Percentiles rank a stretch among this genome's conserved stretches.
phyloP scores from a whole-genome alignment of 352 stramenopile species.

The Aphanomyces stellatus region DNA sequence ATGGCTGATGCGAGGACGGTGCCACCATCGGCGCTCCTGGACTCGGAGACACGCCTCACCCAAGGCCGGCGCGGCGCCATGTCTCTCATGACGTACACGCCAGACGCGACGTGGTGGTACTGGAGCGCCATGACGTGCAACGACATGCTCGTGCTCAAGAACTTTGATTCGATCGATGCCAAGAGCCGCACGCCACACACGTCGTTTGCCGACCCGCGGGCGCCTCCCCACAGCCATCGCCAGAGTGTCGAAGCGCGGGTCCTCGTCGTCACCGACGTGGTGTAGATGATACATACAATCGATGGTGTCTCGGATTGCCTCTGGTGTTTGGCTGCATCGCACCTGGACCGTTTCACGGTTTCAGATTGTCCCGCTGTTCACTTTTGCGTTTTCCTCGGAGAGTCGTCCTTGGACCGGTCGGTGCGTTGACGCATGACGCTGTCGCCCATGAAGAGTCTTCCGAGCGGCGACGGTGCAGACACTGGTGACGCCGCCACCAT shows the following conservation, averaged over 20 bases:
- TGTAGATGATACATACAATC: not conserved
- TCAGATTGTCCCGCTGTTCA: too few relatives aligned
- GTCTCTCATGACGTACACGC: not conserved
- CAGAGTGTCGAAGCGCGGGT: slow-evolving; percentile 17
- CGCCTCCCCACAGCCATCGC: not conserved
- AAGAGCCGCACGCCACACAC: slow-evolving; percentile 6
- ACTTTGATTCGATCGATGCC: slow-evolving; percentile 6
- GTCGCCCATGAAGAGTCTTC: not conserved
- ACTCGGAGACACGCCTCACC: not conserved
- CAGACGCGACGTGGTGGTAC: slow-evolving; percentile 9
- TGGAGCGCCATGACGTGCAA: slow-evolving; percentile 7
- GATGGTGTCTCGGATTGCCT: not conserved
- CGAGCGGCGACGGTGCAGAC: not conserved
- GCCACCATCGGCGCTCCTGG: not conserved
- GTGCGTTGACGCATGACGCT: too few relatives aligned
- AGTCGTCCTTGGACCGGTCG: too few relatives aligned
- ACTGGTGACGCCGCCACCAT: not conserved
- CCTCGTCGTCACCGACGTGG: not conserved
- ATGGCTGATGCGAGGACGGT: slow-evolving; percentile 1
- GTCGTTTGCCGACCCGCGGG: slow-evolving; percentile 10
- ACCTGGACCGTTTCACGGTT: too few relatives aligned
- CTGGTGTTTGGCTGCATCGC: too few relatives aligned
- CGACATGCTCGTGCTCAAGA: slow-evolving; percentile 14
- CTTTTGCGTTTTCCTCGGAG: too few relatives aligned
- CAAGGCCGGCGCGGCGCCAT: not conserved